Conservation (phyloP, 2,329 filamentous ascomycete species). For the Penicillium sclerotigenum region DNA sequence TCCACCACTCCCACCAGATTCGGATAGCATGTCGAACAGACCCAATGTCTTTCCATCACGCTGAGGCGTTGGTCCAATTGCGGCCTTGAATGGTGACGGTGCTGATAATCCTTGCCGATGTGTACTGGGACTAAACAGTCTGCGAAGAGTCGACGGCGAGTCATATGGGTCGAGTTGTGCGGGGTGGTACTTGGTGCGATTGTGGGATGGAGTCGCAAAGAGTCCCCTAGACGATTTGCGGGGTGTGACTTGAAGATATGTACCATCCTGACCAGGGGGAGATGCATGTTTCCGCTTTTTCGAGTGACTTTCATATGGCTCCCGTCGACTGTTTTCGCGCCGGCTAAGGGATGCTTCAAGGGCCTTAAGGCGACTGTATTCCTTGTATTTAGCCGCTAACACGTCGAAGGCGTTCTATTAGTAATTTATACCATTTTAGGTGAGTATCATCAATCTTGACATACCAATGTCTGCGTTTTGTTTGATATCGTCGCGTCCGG, state of each 20-base stretch:
- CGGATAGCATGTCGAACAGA: conserved; percentile 48
- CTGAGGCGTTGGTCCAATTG: conserved; percentile 49
- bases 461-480: conserved; percentile 44
- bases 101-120: conserved; percentile 29
- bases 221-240: conserved; percentile 33
- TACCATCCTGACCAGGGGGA: conserved; percentile 23
- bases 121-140: conserved; percentile 37
- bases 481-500: conserved; percentile 49
- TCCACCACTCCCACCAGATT: conserved; percentile 37
- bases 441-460: background rate
- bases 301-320: conserved; percentile 16
- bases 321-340: conserved; percentile 21
- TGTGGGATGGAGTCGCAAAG: conserved; percentile 35
- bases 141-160: conserved; percentile 39
- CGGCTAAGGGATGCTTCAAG: conserved; percentile 27
- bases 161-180: conserved; percentile 46
- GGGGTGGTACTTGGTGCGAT: conserved; percentile 32
- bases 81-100: conserved; percentile 37
- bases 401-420: background rate
- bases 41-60: conserved; percentile 49
- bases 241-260: conserved; percentile 30
- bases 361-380: conserved; percentile 44
- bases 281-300: conserved; percentile 37
- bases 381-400: conserved; percentile 48
- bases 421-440: background rate